Percentiles rank a stretch among this genome's conserved stretches.
Evolutionary conservation across 805 yeast species (phyloP).

Genomic region (Zygoascus biomembranicola): DNA sequence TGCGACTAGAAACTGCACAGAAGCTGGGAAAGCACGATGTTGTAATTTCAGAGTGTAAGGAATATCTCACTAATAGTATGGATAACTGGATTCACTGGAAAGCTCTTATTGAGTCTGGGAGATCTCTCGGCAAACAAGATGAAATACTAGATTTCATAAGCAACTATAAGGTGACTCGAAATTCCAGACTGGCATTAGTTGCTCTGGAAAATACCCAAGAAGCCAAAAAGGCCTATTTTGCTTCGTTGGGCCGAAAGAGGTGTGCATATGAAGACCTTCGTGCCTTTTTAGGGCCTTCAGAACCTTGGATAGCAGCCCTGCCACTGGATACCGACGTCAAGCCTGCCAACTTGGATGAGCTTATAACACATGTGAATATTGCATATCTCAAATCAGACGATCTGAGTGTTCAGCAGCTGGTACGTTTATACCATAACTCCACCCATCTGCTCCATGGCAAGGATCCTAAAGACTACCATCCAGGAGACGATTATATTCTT

Average conservation of each 20-base stretch:
- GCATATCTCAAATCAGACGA: constrained; percentile 37
- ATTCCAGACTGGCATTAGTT: constrained; percentile 46
- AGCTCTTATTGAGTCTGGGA: constrained; percentile 39
- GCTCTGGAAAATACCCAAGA: constrained; percentile 26
- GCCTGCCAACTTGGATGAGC: constrained; percentile 13
- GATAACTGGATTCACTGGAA: constrained; percentile 80
- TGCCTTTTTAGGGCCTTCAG: background rate
- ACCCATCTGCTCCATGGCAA: constrained; percentile 32
- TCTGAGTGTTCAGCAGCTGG: constrained; percentile 22
- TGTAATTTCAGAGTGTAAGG: constrained; percentile 34
- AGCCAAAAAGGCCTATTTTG: constrained; percentile 35
- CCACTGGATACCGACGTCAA: constrained; percentile 14
- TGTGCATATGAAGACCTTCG: constrained; percentile 60
- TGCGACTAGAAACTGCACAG: constrained; percentile 35
- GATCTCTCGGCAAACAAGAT: constrained; percentile 28
- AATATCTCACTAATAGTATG: constrained; percentile 40
- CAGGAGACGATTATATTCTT: constrained; percentile 59
- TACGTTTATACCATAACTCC: constrained; percentile 35
- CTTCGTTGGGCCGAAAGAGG: constrained; percentile 43
- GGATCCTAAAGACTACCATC: constrained; percentile 58
- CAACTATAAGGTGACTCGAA: constrained; percentile 38
- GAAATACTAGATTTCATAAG: constrained; percentile 29
- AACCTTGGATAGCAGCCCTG: background rate
- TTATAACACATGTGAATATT: constrained; percentile 31
- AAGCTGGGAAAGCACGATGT: constrained; percentile 35